phyloP scores from a whole-genome alignment of 352 stramenopile species.

The Plasmopara muralis region DNA sequence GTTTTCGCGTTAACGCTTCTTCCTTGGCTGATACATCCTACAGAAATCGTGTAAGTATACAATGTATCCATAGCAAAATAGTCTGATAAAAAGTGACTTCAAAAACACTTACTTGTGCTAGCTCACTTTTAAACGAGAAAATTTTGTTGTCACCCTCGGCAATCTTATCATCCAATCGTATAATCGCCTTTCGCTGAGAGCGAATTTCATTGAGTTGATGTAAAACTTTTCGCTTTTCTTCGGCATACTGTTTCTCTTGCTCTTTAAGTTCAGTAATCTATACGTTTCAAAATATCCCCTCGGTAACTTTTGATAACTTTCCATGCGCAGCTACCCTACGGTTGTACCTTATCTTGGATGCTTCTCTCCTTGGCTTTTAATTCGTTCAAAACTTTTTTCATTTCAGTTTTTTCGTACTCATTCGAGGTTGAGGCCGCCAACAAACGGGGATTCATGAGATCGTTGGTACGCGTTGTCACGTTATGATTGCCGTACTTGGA shows the following conservation, averaged over 20 bases:
- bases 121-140: slow-evolving; percentile 58
- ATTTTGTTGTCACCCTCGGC: slow-evolving; percentile 60
- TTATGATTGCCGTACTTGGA: slow-evolving; percentile 82
- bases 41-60: slow-evolving; percentile 3
- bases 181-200: slow-evolving; percentile 52
- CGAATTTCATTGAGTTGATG: slow-evolving; percentile 67
- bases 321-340: neutral
- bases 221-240: slow-evolving; percentile 50
- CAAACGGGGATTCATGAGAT: slow-evolving; percentile 60
- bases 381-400: slow-evolving; percentile 49
- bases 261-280: slow-evolving; percentile 57
- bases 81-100: neutral
- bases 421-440: slow-evolving; percentile 72
- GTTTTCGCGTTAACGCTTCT: slow-evolving; percentile 63
- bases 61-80: neutral
- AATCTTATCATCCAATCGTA: slow-evolving; percentile 75
- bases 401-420: slow-evolving; percentile 59
- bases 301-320: neutral
- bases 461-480: slow-evolving; percentile 79
- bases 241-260: slow-evolving; percentile 54
- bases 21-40: slow-evolving; percentile 75
- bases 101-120: slow-evolving; percentile 42
- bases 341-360: slow-evolving; percentile 52
- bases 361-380: slow-evolving; percentile 23
- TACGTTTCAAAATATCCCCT: neutral